Percentiles rank a stretch among this genome's conserved stretches.
Conservation (phyloP, 495 filamentous ascomycete genomes). For the Patellaria atrata region DNA sequence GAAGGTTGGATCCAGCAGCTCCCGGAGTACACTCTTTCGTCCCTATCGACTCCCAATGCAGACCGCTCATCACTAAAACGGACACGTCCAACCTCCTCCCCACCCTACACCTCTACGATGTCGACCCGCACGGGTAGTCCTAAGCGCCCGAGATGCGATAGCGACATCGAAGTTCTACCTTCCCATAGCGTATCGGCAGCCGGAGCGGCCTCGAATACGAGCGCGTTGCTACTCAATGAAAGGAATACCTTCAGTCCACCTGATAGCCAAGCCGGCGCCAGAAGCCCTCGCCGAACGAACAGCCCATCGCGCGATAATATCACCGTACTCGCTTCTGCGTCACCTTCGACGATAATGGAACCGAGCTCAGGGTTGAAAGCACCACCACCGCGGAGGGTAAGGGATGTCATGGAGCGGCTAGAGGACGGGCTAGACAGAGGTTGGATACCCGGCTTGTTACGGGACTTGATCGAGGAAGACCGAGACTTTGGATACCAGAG, state of each 20-base stretch:
- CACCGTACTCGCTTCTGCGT: background rate
- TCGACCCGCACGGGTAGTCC: constrained; percentile 5
- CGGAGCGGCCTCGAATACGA: no score
- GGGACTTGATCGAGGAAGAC: no score
- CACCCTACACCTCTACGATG: constrained; percentile 2
- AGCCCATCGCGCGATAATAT: constrained; percentile 7
- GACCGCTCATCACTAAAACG: constrained; percentile 4
- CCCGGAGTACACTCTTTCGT: background rate
- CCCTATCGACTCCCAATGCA: constrained; percentile 5
- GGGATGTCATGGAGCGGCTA: no score
- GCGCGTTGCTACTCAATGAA: no score
- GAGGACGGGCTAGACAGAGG: background rate
- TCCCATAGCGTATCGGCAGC: constrained; percentile 5
- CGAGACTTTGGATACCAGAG: no score
- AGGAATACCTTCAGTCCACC: constrained; percentile 8
- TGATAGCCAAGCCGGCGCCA: constrained; percentile 1
- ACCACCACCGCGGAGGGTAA: no score
- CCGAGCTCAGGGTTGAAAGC: no score
- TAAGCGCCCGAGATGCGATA: constrained; percentile 8
- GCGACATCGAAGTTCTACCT: constrained; percentile 8
- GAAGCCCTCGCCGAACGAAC: constrained; percentile 1
- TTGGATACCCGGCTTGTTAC: constrained; percentile 3
- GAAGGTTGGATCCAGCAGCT: constrained; percentile 4
- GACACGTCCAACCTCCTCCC: background rate
- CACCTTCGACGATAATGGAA: constrained; percentile 1